Base-by-base conservation (phyloP, 140 eudicot species). In the Bidens hawaiensis region DNA sequence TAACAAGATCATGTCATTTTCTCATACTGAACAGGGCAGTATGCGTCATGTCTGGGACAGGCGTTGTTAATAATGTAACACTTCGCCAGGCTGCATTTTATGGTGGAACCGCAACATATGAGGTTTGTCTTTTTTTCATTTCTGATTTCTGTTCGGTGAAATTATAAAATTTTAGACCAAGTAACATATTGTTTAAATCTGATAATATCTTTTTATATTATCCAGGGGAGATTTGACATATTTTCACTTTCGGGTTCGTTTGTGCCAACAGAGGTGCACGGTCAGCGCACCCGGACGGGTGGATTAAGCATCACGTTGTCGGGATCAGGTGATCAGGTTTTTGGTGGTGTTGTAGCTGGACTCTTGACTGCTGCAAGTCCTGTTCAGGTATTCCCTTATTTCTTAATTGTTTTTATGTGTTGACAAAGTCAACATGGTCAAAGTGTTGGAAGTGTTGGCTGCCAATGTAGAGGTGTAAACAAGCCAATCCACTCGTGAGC, bases 311-410 rank as follows among this genome's bases (percentile, higher is more conserved):
- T 28, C 33, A 28, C 33, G 5, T 2, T 28, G 33, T 28, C 33
- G 33, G 5, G 5, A 5, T 5, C 33, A 28, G 33, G 33, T 28
- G 33, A 5, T 28, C 33, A 28, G 5, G 33, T 28, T 28, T 81
- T 89, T 65, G 97, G 97, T 4, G 97, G 97, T 73, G 85, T 86
- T 45, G 97, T 89, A 67, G 95, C 94, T 21, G 97, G 97, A 33
- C 80, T 86, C 17, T 78, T 89, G 12, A 64, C 66, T 16, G 97
- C 97, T 28, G 33, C 33, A 28, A 2, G 3, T 28, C 33, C 33
- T 28, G 33, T 28, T 28, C 33, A 28, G 33, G 33, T 28, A 2
- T 28, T 28, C 33, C 33, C 33, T 28, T 5, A 28, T 5, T 28
- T 2, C 33, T 28, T 28, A 28, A 28, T 28, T 28, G 33, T 28